Evolutionary conservation across 306 rosid genomes (phyloP).

Genomic region (Dicorynia guianensis): DNA sequence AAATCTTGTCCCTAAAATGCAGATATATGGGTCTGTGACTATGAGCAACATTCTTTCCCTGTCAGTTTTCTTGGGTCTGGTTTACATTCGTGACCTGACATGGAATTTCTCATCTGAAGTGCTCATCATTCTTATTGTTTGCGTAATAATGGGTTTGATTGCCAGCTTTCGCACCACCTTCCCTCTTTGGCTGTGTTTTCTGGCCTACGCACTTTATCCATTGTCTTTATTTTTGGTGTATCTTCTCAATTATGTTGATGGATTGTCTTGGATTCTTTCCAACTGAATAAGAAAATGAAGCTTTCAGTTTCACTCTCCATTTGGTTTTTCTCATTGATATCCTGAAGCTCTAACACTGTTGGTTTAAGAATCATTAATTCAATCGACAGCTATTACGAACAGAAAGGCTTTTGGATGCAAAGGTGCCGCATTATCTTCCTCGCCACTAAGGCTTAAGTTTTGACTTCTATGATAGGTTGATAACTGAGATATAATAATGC

Average conservation of each 20-base stretch:
- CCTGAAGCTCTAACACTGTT: no score
- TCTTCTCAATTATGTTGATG: conserved; percentile 38
- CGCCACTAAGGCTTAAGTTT: neutral
- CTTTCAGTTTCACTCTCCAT: neutral
- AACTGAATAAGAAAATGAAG: neutral
- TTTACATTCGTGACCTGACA: conserved; percentile 54
- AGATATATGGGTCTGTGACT: conserved; percentile 74
- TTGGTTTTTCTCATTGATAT: no score
- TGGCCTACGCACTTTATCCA: conserved; percentile 42
- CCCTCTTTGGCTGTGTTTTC: conserved; percentile 40
- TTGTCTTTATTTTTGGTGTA: conserved; percentile 44
- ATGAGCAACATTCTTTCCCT: conserved; percentile 69
- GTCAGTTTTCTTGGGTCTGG: conserved; percentile 69
- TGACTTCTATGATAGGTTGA: neutral
- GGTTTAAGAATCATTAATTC: no score
- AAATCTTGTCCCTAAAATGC: conserved; percentile 22
- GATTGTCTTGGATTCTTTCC: conserved; percentile 36
- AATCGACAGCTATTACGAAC: neutral
- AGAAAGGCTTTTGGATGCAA: neutral
- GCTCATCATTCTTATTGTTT: conserved; percentile 42
- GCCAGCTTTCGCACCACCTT: conserved; percentile 46
- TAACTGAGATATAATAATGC: no score
- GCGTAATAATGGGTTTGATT: conserved; percentile 41
- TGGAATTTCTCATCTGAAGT: conserved; percentile 66
- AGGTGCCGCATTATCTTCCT: neutral